These are phyloP conservation scores for Fusarium odoratissimum DNA, from an alignment of 2,329 filamentous ascomycete genomes.

Conservation along the genomic window DNA sequence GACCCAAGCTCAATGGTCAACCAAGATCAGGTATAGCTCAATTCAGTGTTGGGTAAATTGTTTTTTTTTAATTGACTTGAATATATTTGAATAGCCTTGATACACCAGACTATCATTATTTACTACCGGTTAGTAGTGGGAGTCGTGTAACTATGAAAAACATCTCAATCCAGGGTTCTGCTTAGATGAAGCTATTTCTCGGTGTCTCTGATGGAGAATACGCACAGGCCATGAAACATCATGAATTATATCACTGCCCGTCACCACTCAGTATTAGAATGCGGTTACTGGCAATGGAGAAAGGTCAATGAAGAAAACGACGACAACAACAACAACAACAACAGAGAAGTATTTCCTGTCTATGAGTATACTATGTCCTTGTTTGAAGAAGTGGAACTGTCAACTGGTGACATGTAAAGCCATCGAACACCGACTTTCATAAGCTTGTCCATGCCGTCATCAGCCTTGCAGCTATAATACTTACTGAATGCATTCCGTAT, in stretches of 20 bases:
- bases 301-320: background rate
- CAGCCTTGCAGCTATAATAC: background rate
- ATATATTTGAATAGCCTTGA: background rate
- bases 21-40: background rate
- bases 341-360: too few species aligned
- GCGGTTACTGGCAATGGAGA: too few species aligned
- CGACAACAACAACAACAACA: background rate
- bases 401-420: background rate
- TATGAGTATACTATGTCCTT: background rate
- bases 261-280: background rate
- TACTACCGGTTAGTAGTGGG: background rate
- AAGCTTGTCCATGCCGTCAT: conserved; percentile 11
- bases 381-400: background rate
- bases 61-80: too few species aligned
- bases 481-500: background rate
- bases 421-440: background rate
- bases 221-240: background rate
- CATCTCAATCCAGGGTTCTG: background rate
- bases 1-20: conserved; percentile 6
- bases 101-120: background rate
- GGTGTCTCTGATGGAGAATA: background rate
- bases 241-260: background rate
- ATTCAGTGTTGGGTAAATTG: background rate
- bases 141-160: background rate
- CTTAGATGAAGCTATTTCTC: background rate